These are phyloP conservation scores for Tolypocladium ovalisporum DNA, from an alignment of 2,329 filamentous ascomycete genomes.

Conservation along the genomic window DNA sequence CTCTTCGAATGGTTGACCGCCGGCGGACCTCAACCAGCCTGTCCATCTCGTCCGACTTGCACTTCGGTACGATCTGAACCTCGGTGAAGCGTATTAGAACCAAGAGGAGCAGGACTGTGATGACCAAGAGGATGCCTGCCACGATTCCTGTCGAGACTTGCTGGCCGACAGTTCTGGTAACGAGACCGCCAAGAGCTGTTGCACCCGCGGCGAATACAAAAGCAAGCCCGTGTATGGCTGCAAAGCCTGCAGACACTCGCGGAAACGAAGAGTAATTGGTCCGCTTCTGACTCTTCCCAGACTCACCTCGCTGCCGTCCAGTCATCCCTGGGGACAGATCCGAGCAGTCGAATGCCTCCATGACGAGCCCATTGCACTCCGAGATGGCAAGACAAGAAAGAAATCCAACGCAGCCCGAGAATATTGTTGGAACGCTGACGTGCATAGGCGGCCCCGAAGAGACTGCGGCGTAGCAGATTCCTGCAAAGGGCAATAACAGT, in stretches of 20 bases:
- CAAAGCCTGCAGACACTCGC: conserved; percentile 60
- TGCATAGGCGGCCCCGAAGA: conserved; percentile 51
- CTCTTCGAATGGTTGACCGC: conserved; percentile 33
- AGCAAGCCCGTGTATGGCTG: conserved; percentile 56
- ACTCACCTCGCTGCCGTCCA: conserved; percentile 35
- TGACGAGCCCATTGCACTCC: conserved; percentile 66
- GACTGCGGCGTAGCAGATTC: conserved; percentile 55
- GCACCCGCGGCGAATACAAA: conserved; percentile 60
- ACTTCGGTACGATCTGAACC: conserved; percentile 58
- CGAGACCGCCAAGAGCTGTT: conserved; percentile 56
- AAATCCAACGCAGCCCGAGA: conserved; percentile 58
- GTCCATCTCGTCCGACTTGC: conserved; percentile 44
- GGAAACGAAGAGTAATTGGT: conserved; percentile 72
- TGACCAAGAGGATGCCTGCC: conserved; percentile 52
- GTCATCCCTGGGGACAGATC: conserved; percentile 65
- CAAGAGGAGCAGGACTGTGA: conserved; percentile 52
- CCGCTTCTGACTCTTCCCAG: conserved; percentile 27
- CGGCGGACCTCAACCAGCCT: conserved; percentile 37
- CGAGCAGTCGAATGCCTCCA: conserved; percentile 75
- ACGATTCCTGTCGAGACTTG: conserved; percentile 58
- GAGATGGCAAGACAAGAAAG: conserved; percentile 62
- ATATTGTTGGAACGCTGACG: conserved; percentile 52
- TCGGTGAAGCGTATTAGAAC: conserved; percentile 55
- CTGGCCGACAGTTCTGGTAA: conserved; percentile 55
- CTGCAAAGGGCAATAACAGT: conserved; percentile 53